Evolutionary conservation across 305 asterid genomes (phyloP), one percentile per base, ranked within the genome.

Genomic region (Fraxinus velutina): DNA sequence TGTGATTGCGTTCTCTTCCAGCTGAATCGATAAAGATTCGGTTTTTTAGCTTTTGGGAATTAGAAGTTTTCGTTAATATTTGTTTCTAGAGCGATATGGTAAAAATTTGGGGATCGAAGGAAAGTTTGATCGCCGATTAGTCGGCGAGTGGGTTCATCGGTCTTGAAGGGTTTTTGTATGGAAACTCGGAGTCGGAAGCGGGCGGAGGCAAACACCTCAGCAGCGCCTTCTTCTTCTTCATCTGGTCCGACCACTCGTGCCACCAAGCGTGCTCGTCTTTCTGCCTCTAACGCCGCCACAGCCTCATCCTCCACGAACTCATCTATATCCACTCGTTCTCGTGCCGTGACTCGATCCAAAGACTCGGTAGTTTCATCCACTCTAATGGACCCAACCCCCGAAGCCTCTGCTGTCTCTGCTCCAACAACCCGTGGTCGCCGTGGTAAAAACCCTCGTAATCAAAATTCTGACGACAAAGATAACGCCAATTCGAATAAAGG

Each of bases 131-230:
- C 98, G 97, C 98, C 98, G 97, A 91, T 87, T 92, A 84, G 89
- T 92, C 97, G 98, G 99, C 99, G 99, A 91, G 85, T 76, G 77
- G 90, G 71, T 90, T 70, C 52, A 83, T 75, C 88, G 84, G 88
- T 86, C 89, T 85, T 81, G 87, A 85, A 84, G 92, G 90, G 96
- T 72, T 90, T 89, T 94, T 96, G 98, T 94, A 96, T 82, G 98
- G 99, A 94, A 96, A 94, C 99, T 92, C 98, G 99, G 81, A 93
- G 98, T 93, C 98, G 98, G 89, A 96, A 96, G 97, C 97, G 99
- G 94, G 98, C 95, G 94, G 98, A 92, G 97, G 98, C 98, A 90
- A 91, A 97, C 91, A 92, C 95, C 88, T 93, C 98, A 89, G 44
- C 97, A 90, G 89, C 95, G 87, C 84, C 92, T 85, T 85, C 91